These are phyloP conservation scores for Ammopiptanthus mongolicus DNA, from an alignment of 306 rosid genomes.

Conservation along the genomic window DNA sequence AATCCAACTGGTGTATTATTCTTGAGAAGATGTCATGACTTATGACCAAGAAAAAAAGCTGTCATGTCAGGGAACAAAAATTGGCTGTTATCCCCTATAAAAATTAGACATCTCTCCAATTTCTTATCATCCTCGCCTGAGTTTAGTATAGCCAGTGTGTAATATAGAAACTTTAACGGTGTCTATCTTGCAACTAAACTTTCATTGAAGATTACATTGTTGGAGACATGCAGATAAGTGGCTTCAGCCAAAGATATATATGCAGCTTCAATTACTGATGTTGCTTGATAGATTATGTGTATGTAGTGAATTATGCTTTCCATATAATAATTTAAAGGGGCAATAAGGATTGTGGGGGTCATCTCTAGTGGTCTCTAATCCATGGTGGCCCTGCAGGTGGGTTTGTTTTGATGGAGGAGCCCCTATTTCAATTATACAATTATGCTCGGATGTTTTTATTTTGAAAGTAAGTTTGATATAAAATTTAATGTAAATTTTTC, in stretches of 20 bases:
- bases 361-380: not conserved
- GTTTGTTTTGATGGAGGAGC: not conserved
- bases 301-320: not conserved
- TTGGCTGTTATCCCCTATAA: not conserved
- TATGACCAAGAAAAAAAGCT: slow-evolving; percentile 27
- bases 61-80: not conserved
- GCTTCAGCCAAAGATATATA: not conserved
- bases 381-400: slow-evolving; percentile 23
- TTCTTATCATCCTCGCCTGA: not conserved
- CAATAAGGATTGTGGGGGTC: not conserved
- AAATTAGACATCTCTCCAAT: not conserved
- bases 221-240: not conserved
- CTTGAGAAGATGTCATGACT: slow-evolving; percentile 50
- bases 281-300: not conserved
- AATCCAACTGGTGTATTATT: slow-evolving; percentile 90
- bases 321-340: not conserved
- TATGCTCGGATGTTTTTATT: no score
- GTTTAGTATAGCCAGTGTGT: not conserved
- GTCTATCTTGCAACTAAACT: not conserved
- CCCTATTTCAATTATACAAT: slow-evolving; percentile 13
- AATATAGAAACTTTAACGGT: not conserved
- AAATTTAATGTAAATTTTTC: no score
- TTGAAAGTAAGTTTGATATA: no score
- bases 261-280: not conserved
- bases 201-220: not conserved